These are phyloP conservation scores for Sclerotiophoma versabilis DNA, from an alignment of 2,329 filamentous ascomycete genomes.

Conservation along the genomic window DNA sequence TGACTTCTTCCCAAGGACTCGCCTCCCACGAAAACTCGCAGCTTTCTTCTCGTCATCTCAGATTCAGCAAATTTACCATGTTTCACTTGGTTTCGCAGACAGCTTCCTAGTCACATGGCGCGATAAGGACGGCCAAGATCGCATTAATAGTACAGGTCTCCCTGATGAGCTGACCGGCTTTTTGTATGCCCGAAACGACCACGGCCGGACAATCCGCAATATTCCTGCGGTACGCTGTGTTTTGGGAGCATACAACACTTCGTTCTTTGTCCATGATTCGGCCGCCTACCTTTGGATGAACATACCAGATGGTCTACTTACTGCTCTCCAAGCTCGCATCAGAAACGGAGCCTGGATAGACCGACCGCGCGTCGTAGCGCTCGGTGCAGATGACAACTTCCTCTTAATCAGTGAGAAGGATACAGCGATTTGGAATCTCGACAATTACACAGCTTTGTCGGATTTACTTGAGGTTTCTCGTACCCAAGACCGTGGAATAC, in stretches of 20 bases:
- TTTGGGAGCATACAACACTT: conserved; percentile 43
- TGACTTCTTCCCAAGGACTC: conserved; percentile 27
- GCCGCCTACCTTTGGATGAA: conserved; percentile 43
- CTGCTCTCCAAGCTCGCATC: conserved; percentile 37
- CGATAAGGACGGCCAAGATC: conserved; percentile 32
- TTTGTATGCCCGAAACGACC: conserved; percentile 26
- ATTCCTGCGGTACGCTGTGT: conserved; percentile 38
- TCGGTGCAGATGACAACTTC: conserved; percentile 40
- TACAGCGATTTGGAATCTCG: conserved; percentile 39
- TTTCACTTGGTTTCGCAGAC: conserved; percentile 42
- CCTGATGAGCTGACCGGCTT: conserved; percentile 38
- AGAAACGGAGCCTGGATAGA: conserved; percentile 40
- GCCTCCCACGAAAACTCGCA: conserved; percentile 38
- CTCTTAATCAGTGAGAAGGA: conserved; percentile 41
- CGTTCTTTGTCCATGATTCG: conserved; percentile 42
- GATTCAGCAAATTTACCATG: conserved; percentile 36
- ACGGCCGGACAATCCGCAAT: conserved; percentile 24
- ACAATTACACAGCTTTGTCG: conserved; percentile 29
- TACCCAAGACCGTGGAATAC: conserved; percentile 24
- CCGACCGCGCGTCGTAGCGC: conserved; percentile 40
- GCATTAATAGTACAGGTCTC: conserved; percentile 35
- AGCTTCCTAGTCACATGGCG: conserved; percentile 47
- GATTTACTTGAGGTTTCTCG: conserved; percentile 31
- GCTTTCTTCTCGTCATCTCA: conserved; percentile 33
- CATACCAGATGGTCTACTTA: conserved; percentile 33